Evolutionary conservation across 768 basidiomycete species (phyloP).

Genomic region (Leccinum longicurvipes): DNA sequence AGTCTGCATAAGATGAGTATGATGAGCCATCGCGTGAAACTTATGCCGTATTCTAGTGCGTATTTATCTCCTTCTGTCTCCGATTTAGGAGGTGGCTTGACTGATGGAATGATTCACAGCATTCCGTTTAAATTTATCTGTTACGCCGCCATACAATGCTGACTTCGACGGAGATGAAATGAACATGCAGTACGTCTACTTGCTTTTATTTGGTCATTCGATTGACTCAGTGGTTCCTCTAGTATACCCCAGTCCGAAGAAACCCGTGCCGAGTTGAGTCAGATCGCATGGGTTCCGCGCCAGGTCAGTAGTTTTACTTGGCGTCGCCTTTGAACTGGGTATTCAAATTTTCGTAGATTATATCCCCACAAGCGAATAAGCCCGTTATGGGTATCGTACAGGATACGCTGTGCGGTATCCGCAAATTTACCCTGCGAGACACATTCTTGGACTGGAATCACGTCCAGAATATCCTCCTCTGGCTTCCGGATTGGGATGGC

Average conservation of each 20-base stretch:
- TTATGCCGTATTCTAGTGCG: constrained; percentile 98
- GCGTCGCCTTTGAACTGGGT: neutral
- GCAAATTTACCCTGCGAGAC: constrained; percentile 96
- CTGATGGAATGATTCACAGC: constrained; percentile 45
- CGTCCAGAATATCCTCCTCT: constrained; percentile 96
- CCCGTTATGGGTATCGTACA: constrained; percentile 99
- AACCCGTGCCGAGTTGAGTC: constrained; percentile 94
- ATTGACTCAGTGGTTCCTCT: constrained; percentile 9
- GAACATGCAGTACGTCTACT: constrained; percentile 94
- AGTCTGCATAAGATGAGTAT: constrained; percentile 99
- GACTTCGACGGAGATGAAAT: constrained; percentile 99
- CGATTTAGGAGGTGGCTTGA: neutral
- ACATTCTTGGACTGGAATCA: constrained; percentile 93
- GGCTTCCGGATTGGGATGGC: constrained; percentile 99
- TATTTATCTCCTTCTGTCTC: constrained; percentile 11
- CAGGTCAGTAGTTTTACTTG: constrained; percentile 52
- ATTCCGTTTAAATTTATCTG: constrained; percentile 96
- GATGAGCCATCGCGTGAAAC: constrained; percentile 97
- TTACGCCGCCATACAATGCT: constrained; percentile 98
- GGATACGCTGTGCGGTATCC: constrained; percentile 95
- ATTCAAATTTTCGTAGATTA: constrained; percentile 61
- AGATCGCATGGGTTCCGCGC: constrained; percentile 97
- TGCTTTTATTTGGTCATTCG: neutral
- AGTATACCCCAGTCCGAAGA: constrained; percentile 98
- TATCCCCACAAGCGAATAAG: constrained; percentile 99